A percentile compares a stretch with the other conserved stretches of the same genome.
These are phyloP conservation scores for Calonectria ilicicola DNA, from an alignment of 2,329 filamentous ascomycete species.

Conservation along the genomic window DNA sequence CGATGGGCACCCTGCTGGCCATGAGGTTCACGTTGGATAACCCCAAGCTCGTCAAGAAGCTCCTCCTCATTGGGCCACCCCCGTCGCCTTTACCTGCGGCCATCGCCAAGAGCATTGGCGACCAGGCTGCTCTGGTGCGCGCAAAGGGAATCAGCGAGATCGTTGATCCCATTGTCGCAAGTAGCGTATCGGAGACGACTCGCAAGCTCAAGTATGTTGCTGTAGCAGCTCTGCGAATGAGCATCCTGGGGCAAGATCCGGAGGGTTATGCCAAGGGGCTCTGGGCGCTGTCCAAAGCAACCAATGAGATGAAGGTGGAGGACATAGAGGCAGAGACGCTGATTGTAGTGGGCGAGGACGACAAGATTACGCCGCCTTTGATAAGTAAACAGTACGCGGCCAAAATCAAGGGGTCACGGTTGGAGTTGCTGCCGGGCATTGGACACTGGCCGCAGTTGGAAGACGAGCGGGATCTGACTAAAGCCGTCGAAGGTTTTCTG, in stretches of 20 bases:
- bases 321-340: slow-evolving; percentile 48
- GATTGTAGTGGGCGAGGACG: slow-evolving; percentile 59
- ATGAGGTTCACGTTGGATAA: slow-evolving; percentile 53
- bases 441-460: slow-evolving; percentile 66
- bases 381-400: slow-evolving; percentile 47
- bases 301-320: slow-evolving; percentile 46
- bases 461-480: slow-evolving; percentile 50
- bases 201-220: slow-evolving; percentile 51
- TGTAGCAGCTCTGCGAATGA: slow-evolving; percentile 54
- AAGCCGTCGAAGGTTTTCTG: slow-evolving; percentile 31
- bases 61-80: slow-evolving; percentile 62
- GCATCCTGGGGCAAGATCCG: slow-evolving; percentile 59
- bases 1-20: slow-evolving; percentile 63
- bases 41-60: slow-evolving; percentile 53
- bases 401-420: slow-evolving; percentile 42
- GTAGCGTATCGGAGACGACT: slow-evolving; percentile 8
- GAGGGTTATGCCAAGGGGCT: slow-evolving; percentile 69
- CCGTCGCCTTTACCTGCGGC: slow-evolving; percentile 56
- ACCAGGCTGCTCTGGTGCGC: slow-evolving; percentile 55
- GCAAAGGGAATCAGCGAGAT: slow-evolving; percentile 57
- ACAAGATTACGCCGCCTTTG: slow-evolving; percentile 54
- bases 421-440: slow-evolving; percentile 52
- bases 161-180: slow-evolving; percentile 51
- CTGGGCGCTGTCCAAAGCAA: slow-evolving; percentile 57
- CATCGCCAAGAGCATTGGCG: slow-evolving; percentile 41